Conservation (phyloP, 2,329 filamentous ascomycete species). For the Dryadomyces sulphureus region DNA sequence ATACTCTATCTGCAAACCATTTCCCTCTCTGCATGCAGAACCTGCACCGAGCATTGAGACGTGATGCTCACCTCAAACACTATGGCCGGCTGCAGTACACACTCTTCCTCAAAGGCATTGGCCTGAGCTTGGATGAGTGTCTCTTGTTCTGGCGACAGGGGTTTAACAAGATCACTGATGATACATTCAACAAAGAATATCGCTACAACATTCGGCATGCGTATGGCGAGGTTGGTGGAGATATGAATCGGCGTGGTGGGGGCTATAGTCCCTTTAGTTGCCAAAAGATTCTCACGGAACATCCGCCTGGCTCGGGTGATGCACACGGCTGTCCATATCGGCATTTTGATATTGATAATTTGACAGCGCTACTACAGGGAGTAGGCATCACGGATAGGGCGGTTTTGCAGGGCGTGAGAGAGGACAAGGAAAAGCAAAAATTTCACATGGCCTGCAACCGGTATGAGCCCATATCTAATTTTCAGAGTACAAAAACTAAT, state of each 20-base stretch:
- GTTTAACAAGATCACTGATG: conserved; percentile 80
- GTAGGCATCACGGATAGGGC: conserved; percentile 68
- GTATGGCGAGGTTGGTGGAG: conserved; percentile 91
- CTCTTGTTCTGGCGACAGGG: conserved; percentile 79
- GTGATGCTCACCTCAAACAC: conserved; percentile 85
- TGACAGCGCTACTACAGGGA: conserved; percentile 58
- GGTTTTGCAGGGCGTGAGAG: conserved; percentile 65
- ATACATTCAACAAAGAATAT: conserved; percentile 95
- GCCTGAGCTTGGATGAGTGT: conserved; percentile 79
- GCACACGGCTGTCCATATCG: conserved; percentile 93
- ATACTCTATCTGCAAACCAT: conserved; percentile 61
- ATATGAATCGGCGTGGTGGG: conserved; percentile 69
- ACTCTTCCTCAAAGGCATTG: conserved; percentile 91
- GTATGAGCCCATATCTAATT: conserved; percentile 24
- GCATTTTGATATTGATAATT: conserved; percentile 80
- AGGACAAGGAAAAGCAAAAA: conserved; percentile 77
- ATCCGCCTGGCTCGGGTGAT: conserved; percentile 74
- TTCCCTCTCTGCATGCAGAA: conserved; percentile 93
- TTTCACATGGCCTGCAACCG: conserved; percentile 95
- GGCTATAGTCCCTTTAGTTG: conserved; percentile 89
- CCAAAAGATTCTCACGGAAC: conserved; percentile 86
- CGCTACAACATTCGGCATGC: conserved; percentile 90
- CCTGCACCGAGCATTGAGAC: conserved; percentile 70
- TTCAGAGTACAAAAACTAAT: not conserved
- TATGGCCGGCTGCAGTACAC: conserved; percentile 88